Conservation (phyloP, 257 asterid genomes). For the Solanum habrochaites region DNA sequence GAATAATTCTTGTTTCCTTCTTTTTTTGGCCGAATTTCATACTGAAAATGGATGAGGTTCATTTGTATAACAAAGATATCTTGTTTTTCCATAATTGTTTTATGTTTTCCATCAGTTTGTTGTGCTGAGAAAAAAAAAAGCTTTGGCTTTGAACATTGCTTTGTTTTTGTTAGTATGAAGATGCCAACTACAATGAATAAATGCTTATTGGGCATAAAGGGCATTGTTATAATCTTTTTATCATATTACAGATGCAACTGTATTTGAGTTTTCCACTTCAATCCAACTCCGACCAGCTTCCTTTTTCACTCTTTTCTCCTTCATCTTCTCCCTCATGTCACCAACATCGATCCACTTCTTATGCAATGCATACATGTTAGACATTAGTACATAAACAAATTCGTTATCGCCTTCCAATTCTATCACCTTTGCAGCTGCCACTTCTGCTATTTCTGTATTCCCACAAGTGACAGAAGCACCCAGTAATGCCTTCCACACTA, state of each 20-base stretch:
- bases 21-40: neutral
- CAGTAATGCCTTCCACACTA: constrained; percentile 59
- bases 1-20: neutral
- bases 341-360: constrained; percentile 47
- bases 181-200: neutral
- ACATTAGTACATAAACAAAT: constrained; percentile 40
- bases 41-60: neutral
- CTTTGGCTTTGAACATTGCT: neutral
- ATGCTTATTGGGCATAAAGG: neutral
- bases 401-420: constrained; percentile 46
- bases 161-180: neutral
- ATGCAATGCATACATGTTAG: constrained; percentile 42
- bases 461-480: constrained; percentile 45
- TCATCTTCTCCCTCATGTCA: constrained; percentile 42
- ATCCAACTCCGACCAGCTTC: constrained; percentile 59
- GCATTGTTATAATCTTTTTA: neutral
- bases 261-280: constrained; percentile 13
- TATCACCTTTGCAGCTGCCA: constrained; percentile 43
- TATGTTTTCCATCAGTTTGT: neutral
- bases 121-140: neutral
- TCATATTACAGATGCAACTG: neutral
- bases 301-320: constrained; percentile 37
- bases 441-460: constrained; percentile 27
- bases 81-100: neutral
- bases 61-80: neutral